Base-by-base conservation (phyloP, 441 rosid species). In the Rhodomyrtus psidioides region DNA sequence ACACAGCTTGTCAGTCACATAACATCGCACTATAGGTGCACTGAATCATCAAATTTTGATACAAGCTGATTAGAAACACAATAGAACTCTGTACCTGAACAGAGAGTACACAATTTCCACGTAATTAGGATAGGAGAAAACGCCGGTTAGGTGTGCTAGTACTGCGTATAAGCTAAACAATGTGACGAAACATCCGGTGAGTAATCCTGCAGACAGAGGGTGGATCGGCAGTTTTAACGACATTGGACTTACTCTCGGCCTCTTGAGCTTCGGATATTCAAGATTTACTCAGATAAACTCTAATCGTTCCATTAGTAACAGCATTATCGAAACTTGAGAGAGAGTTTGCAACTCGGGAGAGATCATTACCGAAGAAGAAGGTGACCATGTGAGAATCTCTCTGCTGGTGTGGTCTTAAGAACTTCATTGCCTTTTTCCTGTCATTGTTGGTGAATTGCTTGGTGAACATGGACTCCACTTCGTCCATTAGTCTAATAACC, bases 381-480 rank as follows among this genome's bases (percentile, higher is more conserved):
- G 99, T 98, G 92, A 96, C 93, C 98, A 95, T 91, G 93, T 98
- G 99, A 91, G 99, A 95, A 46, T 93, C 98, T 90, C 93, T 95
- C 28, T 90, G 93, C 85, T 93, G 96, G 86, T 93, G 98, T n/a
- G 99, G 99, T 90, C 90, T 95, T 84, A 98, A 89, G 93, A 95
- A 98, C 87, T 96, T 98, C 99, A 98, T 98, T 12, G 99, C 98
- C 89, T 91, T 98, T 92, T 95, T 96, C 86, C 99, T 94, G 93
- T 98, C 99, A 89, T 92, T 92, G 94, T 88, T 94, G 85, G 99
- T 93, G 88, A 98, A 96, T 93, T 95, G 95, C 95, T 93, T 92
- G 89, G 99, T 96, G 90, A 98, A 96, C 83, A 94, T 89, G 92
- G 96, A 94, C 93, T 98, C 99, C 96, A 96, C 99, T 90, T 98